Base-by-base conservation (phyloP, 2,329 filamentous ascomycete genomes). In the Iodosphaeria phyllophila region DNA sequence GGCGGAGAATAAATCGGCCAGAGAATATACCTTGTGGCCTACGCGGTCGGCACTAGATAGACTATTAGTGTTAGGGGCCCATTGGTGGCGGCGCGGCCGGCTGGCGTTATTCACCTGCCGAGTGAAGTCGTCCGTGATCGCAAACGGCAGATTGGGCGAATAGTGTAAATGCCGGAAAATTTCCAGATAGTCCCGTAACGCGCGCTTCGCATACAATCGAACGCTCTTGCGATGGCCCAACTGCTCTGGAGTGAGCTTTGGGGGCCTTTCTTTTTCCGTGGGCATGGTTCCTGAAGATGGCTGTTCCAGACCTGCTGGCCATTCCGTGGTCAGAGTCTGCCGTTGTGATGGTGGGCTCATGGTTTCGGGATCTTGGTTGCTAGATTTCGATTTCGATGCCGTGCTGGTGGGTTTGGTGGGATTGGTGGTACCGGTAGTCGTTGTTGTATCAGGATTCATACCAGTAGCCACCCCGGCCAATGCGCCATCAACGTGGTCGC, bases 91-190 rank as follows among this genome's bases (percentile, higher is more conserved):
- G 30, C 43, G 40, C 15, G 24, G 41, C 7, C 42, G 39, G 29
- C 46, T 42, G 13, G 61, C 56, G 30, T 61, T 52, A 36, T 67
- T 68, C 6, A 75, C 58, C 30, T 64, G 65, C 21, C 62, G 50
- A 15, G 52, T 53, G 35, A 64, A 66, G 13, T 65, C 60, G 31
- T 69, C 63, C 11, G 60, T 63, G 14, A 68, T 50, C 22, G 69
- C 60, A 22, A 64, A 48, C 6, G 74, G 64, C 20, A 78, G 47
- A 24, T 76, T 65, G 1, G 78, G 76, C 0, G 79, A 77, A 47
- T 89, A 89, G 38, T 89, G 75, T 33, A 89, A 72, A 30, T 71
- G 58, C 1, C 69, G 67, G 19, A 91, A 52, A 41, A 79, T 89
- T 13, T 64, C 56, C 37, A 72, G 55, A 42, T 77, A 83, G 48